Conservation (phyloP, 345 rosid species). For the Pseudoturritis turrita region DNA sequence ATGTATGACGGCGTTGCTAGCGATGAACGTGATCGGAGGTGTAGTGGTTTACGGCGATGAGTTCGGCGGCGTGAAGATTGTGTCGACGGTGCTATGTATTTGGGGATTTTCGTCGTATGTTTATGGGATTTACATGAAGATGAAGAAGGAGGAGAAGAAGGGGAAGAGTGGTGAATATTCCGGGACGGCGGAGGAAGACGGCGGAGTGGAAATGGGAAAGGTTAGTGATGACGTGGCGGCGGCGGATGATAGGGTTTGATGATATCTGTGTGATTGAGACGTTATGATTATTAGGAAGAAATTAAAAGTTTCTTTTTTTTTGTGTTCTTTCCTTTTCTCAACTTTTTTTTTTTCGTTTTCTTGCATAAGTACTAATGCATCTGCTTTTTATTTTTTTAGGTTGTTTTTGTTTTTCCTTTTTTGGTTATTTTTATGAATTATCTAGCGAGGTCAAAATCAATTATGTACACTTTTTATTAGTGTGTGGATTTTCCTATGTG, state of each 20-base stretch:
- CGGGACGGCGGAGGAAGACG: constrained; percentile 18
- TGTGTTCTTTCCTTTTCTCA: constrained; percentile 30
- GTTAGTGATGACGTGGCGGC: constrained; percentile 28
- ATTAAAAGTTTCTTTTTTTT: constrained; percentile 5
- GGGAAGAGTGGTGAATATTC: not conserved
- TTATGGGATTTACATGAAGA: constrained; percentile 57
- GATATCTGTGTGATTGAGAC: constrained; percentile 28
- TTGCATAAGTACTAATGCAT: constrained; percentile 21
- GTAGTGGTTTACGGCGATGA: constrained; percentile 60
- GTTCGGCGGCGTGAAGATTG: constrained; percentile 74
- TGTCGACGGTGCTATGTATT: constrained; percentile 65
- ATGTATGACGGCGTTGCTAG: constrained; percentile 83
- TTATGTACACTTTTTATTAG: not conserved
- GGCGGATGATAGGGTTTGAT: constrained; percentile 32
- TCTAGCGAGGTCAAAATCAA: not conserved
- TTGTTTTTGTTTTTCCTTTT: constrained; percentile 5
- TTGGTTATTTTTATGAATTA: constrained; percentile 13
- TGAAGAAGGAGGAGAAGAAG: constrained; percentile 22
- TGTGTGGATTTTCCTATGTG: constrained; percentile 11
- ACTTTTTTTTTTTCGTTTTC: not conserved
- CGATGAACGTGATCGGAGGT: constrained; percentile 79
- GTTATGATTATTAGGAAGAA: constrained; percentile 20
- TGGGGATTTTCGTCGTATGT: constrained; percentile 90
- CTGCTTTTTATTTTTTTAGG: constrained; percentile 1
- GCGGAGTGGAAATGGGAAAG: constrained; percentile 11